phyloP scores from a whole-genome alignment of 768 basidiomycete genomes.

The Panaeolus papilionaceus region DNA sequence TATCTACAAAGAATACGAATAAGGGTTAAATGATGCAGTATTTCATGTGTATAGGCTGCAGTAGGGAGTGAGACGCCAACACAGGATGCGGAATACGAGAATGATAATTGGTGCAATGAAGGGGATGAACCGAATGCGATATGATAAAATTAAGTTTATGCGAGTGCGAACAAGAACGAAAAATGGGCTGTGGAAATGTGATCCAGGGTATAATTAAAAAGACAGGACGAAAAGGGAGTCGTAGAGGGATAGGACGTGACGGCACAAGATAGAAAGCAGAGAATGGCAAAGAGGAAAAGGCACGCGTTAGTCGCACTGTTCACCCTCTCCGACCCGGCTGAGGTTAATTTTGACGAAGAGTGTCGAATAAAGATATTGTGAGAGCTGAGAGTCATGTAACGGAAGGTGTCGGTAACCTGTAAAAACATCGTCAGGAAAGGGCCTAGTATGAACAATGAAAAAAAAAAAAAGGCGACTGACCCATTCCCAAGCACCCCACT shows the following conservation, averaged over 20 bases:
- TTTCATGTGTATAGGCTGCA: too few relatives aligned
- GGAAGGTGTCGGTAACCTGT: slow-evolving; percentile 92
- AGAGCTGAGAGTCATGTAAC: slow-evolving; percentile 86
- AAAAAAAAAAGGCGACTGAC: slow-evolving; percentile 44
- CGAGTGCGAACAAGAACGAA: not conserved
- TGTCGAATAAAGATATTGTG: slow-evolving; percentile 92
- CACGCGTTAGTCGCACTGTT: not conserved
- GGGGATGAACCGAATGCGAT: too few relatives aligned
- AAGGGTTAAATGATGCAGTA: too few relatives aligned
- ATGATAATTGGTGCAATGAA: not conserved
- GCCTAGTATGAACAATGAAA: not conserved
- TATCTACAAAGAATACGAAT: not conserved
- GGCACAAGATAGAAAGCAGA: too few relatives aligned
- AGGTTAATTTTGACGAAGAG: slow-evolving; percentile 81
- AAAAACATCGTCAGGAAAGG: slow-evolving; percentile 14
- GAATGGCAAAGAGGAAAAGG: not conserved
- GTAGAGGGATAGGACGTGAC: too few relatives aligned
- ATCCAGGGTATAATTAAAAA: not conserved
- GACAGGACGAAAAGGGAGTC: not conserved
- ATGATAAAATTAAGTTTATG: not conserved
- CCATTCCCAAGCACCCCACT: slow-evolving; percentile 75
- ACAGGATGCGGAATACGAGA: not conserved
- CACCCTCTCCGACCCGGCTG: slow-evolving; percentile 24
- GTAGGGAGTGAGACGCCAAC: too few relatives aligned
- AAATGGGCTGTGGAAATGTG: not conserved